Base-by-base conservation (phyloP, 805 yeast species). In the Kodamaea sagamina region DNA sequence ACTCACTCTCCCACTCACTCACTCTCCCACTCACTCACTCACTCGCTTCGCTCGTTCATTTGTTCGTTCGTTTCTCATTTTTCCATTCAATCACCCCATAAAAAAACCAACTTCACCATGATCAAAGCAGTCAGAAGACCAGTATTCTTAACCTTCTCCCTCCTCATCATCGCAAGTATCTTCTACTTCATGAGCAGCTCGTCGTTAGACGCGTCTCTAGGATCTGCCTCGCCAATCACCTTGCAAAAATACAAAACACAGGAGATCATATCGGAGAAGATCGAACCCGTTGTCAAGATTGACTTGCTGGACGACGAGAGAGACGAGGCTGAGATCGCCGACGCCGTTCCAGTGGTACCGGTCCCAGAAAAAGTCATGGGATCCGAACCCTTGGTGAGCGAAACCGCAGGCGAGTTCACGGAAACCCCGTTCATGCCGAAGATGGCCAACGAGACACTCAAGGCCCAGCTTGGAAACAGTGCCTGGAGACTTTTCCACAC, bases 401-500 rank as follows among this genome's bases (percentile, higher is more conserved):
- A 37, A n/a, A 25, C 39, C 11, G 12, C 27, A 11, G 19, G 24
- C 12, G 49, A 39, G n/a, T 39, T 43, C 42, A 47, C 48, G 6
- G 50, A 49, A 21, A 47, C 46, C 12, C 52, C 89, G 2, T 89
- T 89, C 57, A 93, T 93, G 99, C 96, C 96, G 5, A 79, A 87
- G 52, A 89, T 93, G 96, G 86, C 86, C 11, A 92, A 92, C 62
- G 89, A 82, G 51, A 84, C 89, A 0, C 67, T 81, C 41, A 79
- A 81, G 55, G 93, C 95, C 1, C 93, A 86, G 55, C 75, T 92
- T 5, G 99, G 99, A 1, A 77, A 86, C 45, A 85, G 97, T 0
- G 82, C 96, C 0, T 92, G 99, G 99, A 86, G 61, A 46, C 57
- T 92, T 32, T 81, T 93, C 58, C 99, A 93, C 64, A 92, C 98